A percentile compares a stretch with the other conserved stretches of the same genome.
These are phyloP conservation scores for Russula ochroleuca DNA, from an alignment of 768 basidiomycete species.

Conservation along the genomic window DNA sequence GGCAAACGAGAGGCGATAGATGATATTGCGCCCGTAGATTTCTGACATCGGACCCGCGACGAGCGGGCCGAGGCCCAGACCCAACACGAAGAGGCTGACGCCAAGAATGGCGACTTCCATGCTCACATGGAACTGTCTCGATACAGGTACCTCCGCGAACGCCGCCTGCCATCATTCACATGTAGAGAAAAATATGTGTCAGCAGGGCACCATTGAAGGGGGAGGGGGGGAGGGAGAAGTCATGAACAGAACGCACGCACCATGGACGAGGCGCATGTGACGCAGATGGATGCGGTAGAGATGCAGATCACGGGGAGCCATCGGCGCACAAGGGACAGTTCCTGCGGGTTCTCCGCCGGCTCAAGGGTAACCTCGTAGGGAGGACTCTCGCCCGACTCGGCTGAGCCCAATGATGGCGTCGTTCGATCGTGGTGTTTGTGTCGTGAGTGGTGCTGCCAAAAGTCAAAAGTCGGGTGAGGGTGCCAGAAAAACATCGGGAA, in stretches of 20 bases:
- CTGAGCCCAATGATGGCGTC: not conserved
- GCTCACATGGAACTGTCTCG: constrained; percentile 37
- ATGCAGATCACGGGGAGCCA: constrained; percentile 30
- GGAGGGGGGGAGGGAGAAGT: no score
- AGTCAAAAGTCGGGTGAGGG: constrained; percentile 10
- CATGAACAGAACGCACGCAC: constrained; percentile 11
- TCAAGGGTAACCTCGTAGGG: constrained; percentile 25
- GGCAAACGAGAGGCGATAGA: constrained; percentile 59
- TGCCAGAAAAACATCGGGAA: constrained; percentile 14
- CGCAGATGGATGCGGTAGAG: constrained; percentile 28
- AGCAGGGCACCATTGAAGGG: not conserved
- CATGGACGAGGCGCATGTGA: constrained; percentile 31
- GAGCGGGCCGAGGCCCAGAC: constrained; percentile 34
- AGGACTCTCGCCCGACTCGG: not conserved
- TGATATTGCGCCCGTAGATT: constrained; percentile 57
- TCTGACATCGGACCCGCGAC: constrained; percentile 42
- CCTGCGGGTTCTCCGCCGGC: constrained; percentile 29
- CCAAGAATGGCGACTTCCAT: constrained; percentile 40
- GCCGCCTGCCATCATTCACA: constrained; percentile 32
- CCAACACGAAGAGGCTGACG: constrained; percentile 41
- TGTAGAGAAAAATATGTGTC: not conserved
- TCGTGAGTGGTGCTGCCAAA: not conserved
- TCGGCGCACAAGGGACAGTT: constrained; percentile 21
- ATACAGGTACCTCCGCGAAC: constrained; percentile 39
- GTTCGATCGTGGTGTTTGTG: constrained; percentile 1